phyloP scores from a whole-genome alignment of 2,329 filamentous ascomycete genomes.

The Periconia sp. region DNA sequence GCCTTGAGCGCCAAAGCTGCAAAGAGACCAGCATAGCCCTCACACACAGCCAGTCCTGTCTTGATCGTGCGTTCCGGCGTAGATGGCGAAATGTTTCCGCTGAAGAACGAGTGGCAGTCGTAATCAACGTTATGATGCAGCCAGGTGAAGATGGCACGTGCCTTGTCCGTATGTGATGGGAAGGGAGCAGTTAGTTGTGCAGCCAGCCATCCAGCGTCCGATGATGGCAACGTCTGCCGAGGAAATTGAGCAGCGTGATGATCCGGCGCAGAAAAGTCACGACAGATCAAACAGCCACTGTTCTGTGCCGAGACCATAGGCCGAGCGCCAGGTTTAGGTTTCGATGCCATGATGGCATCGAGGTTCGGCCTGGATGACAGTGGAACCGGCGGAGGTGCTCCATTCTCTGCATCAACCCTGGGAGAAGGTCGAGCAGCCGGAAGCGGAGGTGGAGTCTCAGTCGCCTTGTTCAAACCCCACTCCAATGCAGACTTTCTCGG shows the following conservation, averaged over 20 bases:
- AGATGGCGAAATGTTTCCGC: constrained; percentile 64
- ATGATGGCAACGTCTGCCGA: constrained; percentile 68
- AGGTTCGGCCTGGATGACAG: constrained; percentile 60
- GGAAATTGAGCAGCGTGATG: constrained; percentile 76
- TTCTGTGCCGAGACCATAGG: not conserved
- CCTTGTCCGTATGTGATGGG: constrained; percentile 82
- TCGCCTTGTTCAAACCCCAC: constrained; percentile 47
- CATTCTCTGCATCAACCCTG: constrained; percentile 10
- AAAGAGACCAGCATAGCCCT: constrained; percentile 86
- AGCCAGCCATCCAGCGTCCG: constrained; percentile 72
- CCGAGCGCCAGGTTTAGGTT: constrained; percentile 32
- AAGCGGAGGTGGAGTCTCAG: constrained; percentile 32
- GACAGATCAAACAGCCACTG: constrained; percentile 70
- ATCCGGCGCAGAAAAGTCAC: constrained; percentile 86
- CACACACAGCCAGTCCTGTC: constrained; percentile 82
- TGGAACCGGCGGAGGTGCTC: constrained; percentile 55
- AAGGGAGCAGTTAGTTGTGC: constrained; percentile 78
- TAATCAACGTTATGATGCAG: constrained; percentile 91
- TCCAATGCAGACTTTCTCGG: constrained; percentile 51
- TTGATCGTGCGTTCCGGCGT: constrained; percentile 74
- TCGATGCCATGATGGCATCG: constrained; percentile 54
- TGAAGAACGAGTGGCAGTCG: constrained; percentile 78
- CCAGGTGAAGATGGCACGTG: constrained; percentile 91
- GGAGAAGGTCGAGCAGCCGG: constrained; percentile 25
- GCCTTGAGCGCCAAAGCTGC: constrained; percentile 75